Base-by-base conservation (phyloP, 2,329 filamentous ascomycete genomes). In the Calonectria multiphialidica region DNA sequence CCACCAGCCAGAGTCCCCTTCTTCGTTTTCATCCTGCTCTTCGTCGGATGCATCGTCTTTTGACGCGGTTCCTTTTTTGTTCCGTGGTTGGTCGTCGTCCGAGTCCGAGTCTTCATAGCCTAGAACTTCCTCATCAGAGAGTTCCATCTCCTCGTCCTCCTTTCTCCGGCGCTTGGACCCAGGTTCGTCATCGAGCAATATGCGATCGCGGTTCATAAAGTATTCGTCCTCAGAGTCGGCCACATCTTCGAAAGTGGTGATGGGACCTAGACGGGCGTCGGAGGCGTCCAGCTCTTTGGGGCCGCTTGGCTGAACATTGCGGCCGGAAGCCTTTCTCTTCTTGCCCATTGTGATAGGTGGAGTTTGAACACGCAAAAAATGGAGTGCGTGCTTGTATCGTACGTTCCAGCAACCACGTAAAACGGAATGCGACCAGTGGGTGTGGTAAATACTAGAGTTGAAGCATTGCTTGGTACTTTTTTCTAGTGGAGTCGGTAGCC, bases 211-310 rank as follows among this genome's bases (percentile, higher is more conserved):
- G 75, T 96, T 93, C 72, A 96, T 88, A 80, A 96, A 95, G 82
- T 98, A 98, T 82, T 98, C 95, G 83, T 99, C 97, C 83, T 98
- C 95, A 1, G 95, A 97, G 82, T 98, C 93, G 76, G 96, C 95
- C 78, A 99, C 93, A 84, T 98, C 95, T 83, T 96, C 92, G 83
- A 90, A 96, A 2, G 90, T 92, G 57, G 83, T 87, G 78, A 92
- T 86, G 25, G 87, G 86, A 28, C 88, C 88, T 18, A 95, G 88
- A 65, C 91, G 91, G 42, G 92, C 90, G 74, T 92, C 91, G 37
- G 86, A 84, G 59, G 86, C 80, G 79, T 92, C 84, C 72, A 90
- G 80, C 40, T 91, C 90, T 72, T 86, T 87, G 4, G 90, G 89
- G 3, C 89, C 90, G 10, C 84, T 85, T 23, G 87, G 83, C 72